phyloP scores from a whole-genome alignment of 148 eudicot species.

The Rhododendron williamsianum region DNA sequence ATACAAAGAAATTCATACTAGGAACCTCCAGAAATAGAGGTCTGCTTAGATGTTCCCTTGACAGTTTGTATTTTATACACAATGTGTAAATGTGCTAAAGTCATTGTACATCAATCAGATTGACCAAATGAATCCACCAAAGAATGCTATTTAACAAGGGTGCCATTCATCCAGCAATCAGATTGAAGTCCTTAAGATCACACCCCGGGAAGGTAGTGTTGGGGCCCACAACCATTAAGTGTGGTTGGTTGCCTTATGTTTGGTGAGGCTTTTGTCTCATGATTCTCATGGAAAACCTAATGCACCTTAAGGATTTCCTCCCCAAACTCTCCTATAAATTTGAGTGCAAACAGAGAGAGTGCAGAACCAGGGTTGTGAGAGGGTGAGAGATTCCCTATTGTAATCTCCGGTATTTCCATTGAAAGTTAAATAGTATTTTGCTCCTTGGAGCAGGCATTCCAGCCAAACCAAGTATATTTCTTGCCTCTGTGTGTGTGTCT shows the following conservation, averaged over 20 bases:
- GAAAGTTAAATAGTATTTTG: not conserved
- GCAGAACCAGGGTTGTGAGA: not conserved
- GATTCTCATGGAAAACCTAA: not conserved
- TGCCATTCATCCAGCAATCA: not conserved
- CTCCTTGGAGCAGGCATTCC: not conserved
- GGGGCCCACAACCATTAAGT: not conserved
- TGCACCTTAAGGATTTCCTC: not conserved
- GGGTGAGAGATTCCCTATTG: no score
- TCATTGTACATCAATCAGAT: not conserved
- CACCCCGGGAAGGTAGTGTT: not conserved
- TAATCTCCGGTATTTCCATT: not conserved
- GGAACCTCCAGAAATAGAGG: not conserved
- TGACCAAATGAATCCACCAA: not conserved
- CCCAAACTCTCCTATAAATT: not conserved
- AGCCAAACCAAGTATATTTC: not conserved
- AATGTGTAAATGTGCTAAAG: not conserved
- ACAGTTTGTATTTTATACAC: not conserved
- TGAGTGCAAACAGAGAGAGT: not conserved
- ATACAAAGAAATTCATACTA: not conserved
- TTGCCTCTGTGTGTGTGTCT: not conserved
- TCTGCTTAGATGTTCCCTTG: not conserved
- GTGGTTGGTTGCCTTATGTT: not conserved
- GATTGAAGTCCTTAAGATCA: not conserved
- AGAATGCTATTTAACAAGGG: not conserved
- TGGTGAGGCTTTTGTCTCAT: no score